Evolutionary conservation across 2,329 filamentous ascomycete genomes (phyloP), one percentile per base, ranked within the genome.

Genomic region (Tolypocladium pustulatum): DNA sequence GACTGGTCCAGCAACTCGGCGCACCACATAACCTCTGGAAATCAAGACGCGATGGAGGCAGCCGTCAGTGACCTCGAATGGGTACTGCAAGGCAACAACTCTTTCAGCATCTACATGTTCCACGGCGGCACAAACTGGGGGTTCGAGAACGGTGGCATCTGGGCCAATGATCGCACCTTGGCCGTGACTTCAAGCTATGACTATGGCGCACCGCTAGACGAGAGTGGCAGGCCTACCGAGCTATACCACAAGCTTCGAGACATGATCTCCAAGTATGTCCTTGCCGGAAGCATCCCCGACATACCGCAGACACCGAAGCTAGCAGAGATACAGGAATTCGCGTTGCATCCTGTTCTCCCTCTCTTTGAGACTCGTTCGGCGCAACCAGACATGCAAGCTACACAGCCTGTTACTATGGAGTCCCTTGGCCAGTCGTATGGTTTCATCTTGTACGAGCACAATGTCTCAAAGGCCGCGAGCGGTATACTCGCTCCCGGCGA

Each of bases 71-170:
- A 60, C 25, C 65, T 78, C 15, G 58, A 58, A 10, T 61, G 55
- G 55, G 17, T 61, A 1, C 58, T 61, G 4, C 32, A 32, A 4
- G 43, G 36, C 32, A 71, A 73, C 51, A 69, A 71, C 54, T 61
- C 76, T 0, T 76, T 81, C 60, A 79, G 73, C 65, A 63, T 81
- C 57, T 81, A 80, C 64, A 80, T 81, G 78, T 76, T 81, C 60
- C 78, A 81, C 61, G 79, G 79, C 4, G 78, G 78, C 1, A 81
- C 78, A 2, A 81, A 79, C 59, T 81, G 75, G 60, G 79, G 71
- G 0, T 78, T 79, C 60, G 67, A 74, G 27, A 79, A 76, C 62
- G 78, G 78, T 9, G 75, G 73, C 1, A 65, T 77, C 13, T 78
- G 75, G 72, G 68, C 69, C 54, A 72, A 75, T 57, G 67, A 67